Percentiles rank a stretch among this genome's conserved stretches.
Evolutionary conservation across 257 asterid species (phyloP).

Genomic region (Misopates orontium): DNA sequence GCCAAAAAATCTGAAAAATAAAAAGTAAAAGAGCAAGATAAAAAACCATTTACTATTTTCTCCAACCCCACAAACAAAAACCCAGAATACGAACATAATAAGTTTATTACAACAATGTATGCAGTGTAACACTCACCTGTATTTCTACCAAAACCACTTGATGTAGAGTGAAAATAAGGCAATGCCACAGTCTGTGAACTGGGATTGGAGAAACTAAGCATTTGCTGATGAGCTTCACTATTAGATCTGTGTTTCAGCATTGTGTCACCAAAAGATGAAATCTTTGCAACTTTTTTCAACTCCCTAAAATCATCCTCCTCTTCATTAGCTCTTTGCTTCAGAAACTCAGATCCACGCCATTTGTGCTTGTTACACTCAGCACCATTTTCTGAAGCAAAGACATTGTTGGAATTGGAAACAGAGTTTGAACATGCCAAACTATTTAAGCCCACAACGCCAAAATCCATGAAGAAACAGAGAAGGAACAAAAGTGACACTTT

Average conservation of each 20-base stretch:
- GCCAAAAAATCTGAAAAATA: no score
- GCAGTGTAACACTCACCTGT: slow-evolving; percentile 33
- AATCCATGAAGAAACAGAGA: slow-evolving; percentile 52
- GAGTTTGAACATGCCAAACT: slow-evolving; percentile 37
- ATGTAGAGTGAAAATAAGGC: slow-evolving; percentile 48
- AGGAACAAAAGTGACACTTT: slow-evolving; percentile 28
- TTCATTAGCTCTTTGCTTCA: slow-evolving; percentile 51
- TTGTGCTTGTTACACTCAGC: slow-evolving; percentile 29
- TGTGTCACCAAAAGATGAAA: slow-evolving; percentile 36
- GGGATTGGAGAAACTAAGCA: slow-evolving; percentile 88
- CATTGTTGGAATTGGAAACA: no score
- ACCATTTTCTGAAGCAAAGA: no score
- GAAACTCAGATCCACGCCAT: slow-evolving; percentile 59
- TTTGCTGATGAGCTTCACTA: slow-evolving; percentile 58
- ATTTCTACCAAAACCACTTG: slow-evolving; percentile 39
- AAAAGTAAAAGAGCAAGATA: no score
- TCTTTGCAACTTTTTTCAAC: slow-evolving; percentile 51
- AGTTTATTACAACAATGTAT: no score
- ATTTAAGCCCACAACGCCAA: slow-evolving; percentile 61
- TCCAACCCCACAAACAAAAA: no score
- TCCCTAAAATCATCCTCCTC: slow-evolving; percentile 61
- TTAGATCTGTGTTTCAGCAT: slow-evolving; percentile 50
- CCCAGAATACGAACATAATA: no score
- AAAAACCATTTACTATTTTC: no score
- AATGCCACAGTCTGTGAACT: slow-evolving; percentile 45